Conservation (phyloP, 345 rosid genomes). For the Leavenworthia alabamica region DNA sequence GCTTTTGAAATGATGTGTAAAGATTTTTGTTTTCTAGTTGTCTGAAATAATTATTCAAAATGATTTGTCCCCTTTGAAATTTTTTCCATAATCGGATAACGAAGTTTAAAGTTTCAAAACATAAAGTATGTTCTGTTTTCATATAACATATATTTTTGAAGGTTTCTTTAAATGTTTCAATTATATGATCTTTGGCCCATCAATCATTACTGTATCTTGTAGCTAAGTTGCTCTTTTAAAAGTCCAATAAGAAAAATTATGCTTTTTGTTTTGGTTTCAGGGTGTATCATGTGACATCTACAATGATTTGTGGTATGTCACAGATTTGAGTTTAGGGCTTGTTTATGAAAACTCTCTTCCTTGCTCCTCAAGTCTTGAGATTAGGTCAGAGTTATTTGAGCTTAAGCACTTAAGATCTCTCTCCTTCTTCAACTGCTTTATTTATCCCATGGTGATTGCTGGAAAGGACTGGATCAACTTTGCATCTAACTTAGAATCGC, state of each 20-base stretch:
- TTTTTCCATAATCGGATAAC: conserved; percentile 20
- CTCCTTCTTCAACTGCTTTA: conserved; percentile 70
- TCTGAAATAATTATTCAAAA: conserved; percentile 19
- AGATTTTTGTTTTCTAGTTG: conserved; percentile 23
- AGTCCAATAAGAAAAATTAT: neutral
- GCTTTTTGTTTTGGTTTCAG: conserved; percentile 36
- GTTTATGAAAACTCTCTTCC: conserved; percentile 69
- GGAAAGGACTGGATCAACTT: conserved; percentile 46
- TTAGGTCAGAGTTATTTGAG: conserved; percentile 55
- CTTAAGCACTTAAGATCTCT: conserved; percentile 70
- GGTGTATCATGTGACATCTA: conserved; percentile 84
- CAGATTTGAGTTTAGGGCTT: conserved; percentile 62
- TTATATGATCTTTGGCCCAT: conserved; percentile 21
- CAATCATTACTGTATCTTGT: conserved; percentile 5
- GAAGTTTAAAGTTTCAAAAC: conserved; percentile 21
- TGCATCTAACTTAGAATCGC: conserved; percentile 43
- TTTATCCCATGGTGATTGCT: conserved; percentile 38
- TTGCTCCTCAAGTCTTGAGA: conserved; percentile 50
- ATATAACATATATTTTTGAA: conserved; percentile 16
- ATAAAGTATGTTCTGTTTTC: conserved; percentile 24
- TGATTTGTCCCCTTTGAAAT: conserved; percentile 17
- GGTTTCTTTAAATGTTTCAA: conserved; percentile 22
- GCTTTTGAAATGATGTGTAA: conserved; percentile 2
- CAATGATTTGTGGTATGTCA: conserved; percentile 71
- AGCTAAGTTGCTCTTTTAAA: neutral